These are phyloP conservation scores for Penicillium goetzii DNA, from an alignment of 495 filamentous ascomycete genomes.

Conservation along the genomic window DNA sequence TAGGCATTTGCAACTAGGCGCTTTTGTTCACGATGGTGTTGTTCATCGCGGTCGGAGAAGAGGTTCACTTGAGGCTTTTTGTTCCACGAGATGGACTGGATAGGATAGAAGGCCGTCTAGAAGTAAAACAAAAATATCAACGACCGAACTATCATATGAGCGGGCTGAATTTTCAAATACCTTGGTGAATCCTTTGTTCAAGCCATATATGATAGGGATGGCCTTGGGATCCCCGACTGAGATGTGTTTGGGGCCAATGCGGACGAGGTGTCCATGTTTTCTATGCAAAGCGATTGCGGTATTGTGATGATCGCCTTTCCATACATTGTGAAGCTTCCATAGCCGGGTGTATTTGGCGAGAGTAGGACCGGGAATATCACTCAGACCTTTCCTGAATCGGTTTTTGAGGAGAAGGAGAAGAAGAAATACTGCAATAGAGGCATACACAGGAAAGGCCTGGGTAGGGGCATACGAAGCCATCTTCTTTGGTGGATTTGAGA, in stretches of 20 bases:
- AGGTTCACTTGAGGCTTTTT: conserved; percentile 39
- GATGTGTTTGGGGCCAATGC: conserved; percentile 44
- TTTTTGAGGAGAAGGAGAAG: conserved; percentile 9
- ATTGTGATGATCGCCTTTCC: conserved; percentile 39
- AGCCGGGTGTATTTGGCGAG: conserved; percentile 39
- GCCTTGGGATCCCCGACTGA: conserved; percentile 42
- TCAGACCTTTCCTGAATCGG: conserved; percentile 19
- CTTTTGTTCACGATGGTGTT: conserved; percentile 34
- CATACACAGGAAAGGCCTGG: not conserved
- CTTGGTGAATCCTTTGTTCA: conserved; percentile 44
- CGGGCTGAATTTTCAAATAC: conserved; percentile 18
- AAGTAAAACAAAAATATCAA: not conserved
- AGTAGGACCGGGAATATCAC: conserved; percentile 40
- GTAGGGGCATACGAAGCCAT: not conserved
- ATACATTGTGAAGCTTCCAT: conserved; percentile 41
- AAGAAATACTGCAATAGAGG: not conserved
- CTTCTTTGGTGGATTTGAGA: not conserved
- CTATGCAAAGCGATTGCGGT: conserved; percentile 38
- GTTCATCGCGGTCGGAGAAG: conserved; percentile 36
- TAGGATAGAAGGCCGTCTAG: conserved; percentile 49
- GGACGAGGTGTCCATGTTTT: conserved; percentile 45
- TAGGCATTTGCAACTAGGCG: conserved; percentile 40
- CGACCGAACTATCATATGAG: not conserved
- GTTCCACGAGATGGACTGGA: conserved; percentile 40
- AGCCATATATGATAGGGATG: conserved; percentile 44